phyloP scores from a whole-genome alignment of 2,329 filamentous ascomycete genomes.

The Allantophomopsis cytisporea region DNA sequence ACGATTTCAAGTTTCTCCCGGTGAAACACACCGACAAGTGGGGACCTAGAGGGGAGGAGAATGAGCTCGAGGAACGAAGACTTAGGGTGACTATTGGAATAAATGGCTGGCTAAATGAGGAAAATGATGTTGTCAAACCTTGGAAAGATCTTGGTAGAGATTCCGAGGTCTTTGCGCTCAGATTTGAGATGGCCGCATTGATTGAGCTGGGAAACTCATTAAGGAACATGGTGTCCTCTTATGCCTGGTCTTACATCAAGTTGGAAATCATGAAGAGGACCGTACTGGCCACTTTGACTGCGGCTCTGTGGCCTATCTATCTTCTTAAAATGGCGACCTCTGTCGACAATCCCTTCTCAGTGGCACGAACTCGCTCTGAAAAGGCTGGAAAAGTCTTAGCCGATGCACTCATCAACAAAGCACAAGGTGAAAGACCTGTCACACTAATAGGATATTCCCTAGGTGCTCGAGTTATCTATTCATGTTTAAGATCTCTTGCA shows the following conservation, averaged over 20 bases:
- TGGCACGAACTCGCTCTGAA: conserved; percentile 42
- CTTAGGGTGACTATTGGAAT: conserved; percentile 75
- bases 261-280: conserved; percentile 46
- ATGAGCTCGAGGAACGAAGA: conserved; percentile 28
- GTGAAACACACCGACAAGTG: conserved; percentile 30
- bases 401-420: conserved; percentile 62
- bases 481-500: conserved; percentile 45
- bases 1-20: conserved; percentile 70
- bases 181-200: conserved; percentile 70
- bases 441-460: conserved; percentile 48
- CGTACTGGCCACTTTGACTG: conserved; percentile 26
- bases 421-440: conserved; percentile 50
- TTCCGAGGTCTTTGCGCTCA: conserved; percentile 70
- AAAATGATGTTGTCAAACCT: conserved; percentile 63
- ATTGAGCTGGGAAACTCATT: conserved; percentile 65
- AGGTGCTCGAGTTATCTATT: conserved; percentile 48
- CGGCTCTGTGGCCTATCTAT: conserved; percentile 33
- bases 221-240: conserved; percentile 46
- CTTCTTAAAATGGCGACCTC: conserved; percentile 35
- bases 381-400: conserved; percentile 49
- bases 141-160: conserved; percentile 64
- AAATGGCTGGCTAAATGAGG: conserved; percentile 70
- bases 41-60: conserved; percentile 12
- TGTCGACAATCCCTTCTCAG: conserved; percentile 47
- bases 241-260: conserved; percentile 46